Conservation (phyloP, 2,329 filamentous ascomycete genomes). For the Coleophoma cylindrospora region DNA sequence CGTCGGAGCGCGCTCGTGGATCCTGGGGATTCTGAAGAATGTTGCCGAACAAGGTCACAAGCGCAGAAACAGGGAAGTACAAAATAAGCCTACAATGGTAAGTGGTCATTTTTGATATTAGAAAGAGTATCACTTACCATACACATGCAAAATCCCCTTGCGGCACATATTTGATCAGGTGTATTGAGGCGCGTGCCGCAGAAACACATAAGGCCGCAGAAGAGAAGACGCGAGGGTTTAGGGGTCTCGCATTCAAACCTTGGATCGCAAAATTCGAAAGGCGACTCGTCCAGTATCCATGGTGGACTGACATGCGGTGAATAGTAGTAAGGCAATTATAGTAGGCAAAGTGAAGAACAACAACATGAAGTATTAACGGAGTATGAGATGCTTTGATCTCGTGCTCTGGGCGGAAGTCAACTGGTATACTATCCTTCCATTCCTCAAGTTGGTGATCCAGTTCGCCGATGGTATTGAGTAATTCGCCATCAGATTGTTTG, state of each 20-base stretch:
- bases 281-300: constrained; percentile 96
- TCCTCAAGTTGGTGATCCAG: constrained; percentile 85
- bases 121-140: constrained; percentile 57
- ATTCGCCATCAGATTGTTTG: constrained; percentile 85
- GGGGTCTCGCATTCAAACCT: constrained; percentile 80
- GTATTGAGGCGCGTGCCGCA: constrained; percentile 87
- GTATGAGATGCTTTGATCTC: constrained; percentile 93
- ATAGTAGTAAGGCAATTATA: constrained; percentile 98
- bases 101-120: constrained; percentile 14
- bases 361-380: constrained; percentile 88
- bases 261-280: constrained; percentile 94
- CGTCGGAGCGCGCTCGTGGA: constrained; percentile 79
- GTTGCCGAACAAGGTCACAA: constrained; percentile 94
- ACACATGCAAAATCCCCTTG: constrained; percentile 93
- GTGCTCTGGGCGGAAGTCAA: constrained; percentile 95
- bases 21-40: constrained; percentile 94
- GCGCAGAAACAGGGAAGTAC: constrained; percentile 92
- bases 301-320: constrained; percentile 96
- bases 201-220: constrained; percentile 90
- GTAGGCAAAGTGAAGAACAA: constrained; percentile 92
- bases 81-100: constrained; percentile 65
- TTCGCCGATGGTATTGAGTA: constrained; percentile 93
- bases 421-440: constrained; percentile 93
- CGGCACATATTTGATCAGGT: constrained; percentile 91
- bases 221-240: constrained; percentile 92